These are phyloP conservation scores for Tylopilus rubrobrunneus DNA, from an alignment of 768 basidiomycete genomes.

Conservation along the genomic window DNA sequence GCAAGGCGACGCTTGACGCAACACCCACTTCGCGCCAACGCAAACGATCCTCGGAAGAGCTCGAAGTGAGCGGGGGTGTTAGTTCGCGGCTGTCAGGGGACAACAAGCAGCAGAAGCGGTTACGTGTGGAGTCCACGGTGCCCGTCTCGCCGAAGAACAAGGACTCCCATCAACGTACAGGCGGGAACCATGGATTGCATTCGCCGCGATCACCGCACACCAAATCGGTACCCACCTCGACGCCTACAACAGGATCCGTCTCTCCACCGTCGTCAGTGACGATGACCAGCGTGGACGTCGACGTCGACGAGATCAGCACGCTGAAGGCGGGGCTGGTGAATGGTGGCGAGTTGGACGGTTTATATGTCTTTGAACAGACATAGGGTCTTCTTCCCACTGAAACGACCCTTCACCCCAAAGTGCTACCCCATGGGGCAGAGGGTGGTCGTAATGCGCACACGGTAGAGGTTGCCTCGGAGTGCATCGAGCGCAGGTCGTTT, in stretches of 20 bases:
- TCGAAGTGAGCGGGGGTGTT: constrained; percentile 26
- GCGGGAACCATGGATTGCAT: background rate
- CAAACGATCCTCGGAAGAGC: constrained; percentile 51
- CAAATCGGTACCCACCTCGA: constrained; percentile 4
- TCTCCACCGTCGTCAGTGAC: constrained; percentile 24
- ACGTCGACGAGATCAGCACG: constrained; percentile 14
- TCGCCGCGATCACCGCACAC: constrained; percentile 10
- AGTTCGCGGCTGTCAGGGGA: constrained; percentile 11
- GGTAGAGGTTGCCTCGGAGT: background rate
- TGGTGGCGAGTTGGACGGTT: constrained; percentile 29
- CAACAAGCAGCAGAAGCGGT: constrained; percentile 26
- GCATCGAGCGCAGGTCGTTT: constrained; percentile 1
- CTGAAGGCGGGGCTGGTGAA: constrained; percentile 28
- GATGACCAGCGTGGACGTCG: constrained; percentile 16
- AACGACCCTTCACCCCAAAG: constrained; percentile 2
- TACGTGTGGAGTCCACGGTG: constrained; percentile 23
- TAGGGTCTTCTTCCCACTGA: background rate
- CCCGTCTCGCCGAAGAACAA: constrained; percentile 5
- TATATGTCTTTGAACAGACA: constrained; percentile 30
- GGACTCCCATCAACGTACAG: background rate
- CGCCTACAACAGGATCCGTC: constrained; percentile 7
- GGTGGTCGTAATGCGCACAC: background rate
- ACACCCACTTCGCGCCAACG: constrained; percentile 27
- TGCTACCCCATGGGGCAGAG: constrained; percentile 4
- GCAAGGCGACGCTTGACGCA: constrained; percentile 2